These are phyloP conservation scores for Leucocoprinus leucothites DNA, from an alignment of 768 basidiomycete species.

Conservation along the genomic window DNA sequence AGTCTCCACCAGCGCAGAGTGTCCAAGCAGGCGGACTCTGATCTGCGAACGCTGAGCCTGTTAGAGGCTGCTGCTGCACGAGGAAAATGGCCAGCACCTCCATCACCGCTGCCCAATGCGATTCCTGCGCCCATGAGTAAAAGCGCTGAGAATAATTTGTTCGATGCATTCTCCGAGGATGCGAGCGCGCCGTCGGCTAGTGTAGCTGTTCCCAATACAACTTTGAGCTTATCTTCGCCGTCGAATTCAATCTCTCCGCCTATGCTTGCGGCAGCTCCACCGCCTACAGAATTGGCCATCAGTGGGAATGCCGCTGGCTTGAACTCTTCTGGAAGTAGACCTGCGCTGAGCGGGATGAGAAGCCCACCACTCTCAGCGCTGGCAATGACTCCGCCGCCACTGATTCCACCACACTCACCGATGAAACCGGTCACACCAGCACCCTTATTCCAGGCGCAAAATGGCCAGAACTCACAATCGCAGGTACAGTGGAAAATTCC, in stretches of 20 bases:
- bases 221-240: not conserved
- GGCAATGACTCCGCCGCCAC: conserved; percentile 1
- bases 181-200: not conserved
- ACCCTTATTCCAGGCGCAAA: conserved; percentile 12
- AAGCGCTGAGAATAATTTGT: not conserved
- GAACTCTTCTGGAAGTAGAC: not conserved
- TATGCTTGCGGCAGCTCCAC: not conserved
- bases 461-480: not conserved
- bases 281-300: not conserved
- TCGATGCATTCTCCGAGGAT: conserved; percentile 6
- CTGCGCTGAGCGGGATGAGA: not conserved
- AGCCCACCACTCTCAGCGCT: conserved; percentile 16
- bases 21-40: conserved; percentile 39
- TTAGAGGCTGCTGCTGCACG: conserved; percentile 54
- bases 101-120: conserved; percentile 22
- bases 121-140: conserved; percentile 20
- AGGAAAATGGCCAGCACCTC: conserved; percentile 43
- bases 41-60: conserved; percentile 55
- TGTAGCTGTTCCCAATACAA: not conserved
- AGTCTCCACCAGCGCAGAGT: conserved; percentile 21
- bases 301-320: not conserved
- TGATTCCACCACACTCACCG: conserved; percentile 1
- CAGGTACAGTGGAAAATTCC: conserved; percentile 9
- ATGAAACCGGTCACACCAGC: conserved; percentile 16
- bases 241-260: not conserved